These are phyloP conservation scores for Ricinus communis DNA, from an alignment of 345 rosid species.

Conservation along the genomic window DNA sequence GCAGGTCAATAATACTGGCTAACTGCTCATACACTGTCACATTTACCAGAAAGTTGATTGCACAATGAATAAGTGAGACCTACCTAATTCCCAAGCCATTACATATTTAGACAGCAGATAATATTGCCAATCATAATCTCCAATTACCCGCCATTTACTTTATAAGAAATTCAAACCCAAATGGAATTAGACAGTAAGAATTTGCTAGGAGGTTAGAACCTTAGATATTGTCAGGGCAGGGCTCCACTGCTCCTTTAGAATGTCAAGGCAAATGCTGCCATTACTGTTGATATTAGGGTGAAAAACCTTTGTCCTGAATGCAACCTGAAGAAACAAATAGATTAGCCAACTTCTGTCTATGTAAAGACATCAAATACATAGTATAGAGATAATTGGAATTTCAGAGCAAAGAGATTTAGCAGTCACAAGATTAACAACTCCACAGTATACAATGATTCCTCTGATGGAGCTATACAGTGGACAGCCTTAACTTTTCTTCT, in stretches of 20 bases:
- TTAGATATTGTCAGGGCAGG: constrained; percentile 32
- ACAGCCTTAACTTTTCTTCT: not conserved
- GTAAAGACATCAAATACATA: not conserved
- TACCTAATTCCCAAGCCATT: not conserved
- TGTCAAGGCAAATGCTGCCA: constrained; percentile 33
- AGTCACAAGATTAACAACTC: not conserved
- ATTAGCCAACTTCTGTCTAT: not conserved
- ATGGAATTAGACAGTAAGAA: not conserved
- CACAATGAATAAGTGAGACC: not conserved
- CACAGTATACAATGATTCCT: not conserved
- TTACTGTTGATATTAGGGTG: constrained; percentile 30
- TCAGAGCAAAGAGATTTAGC: not conserved
- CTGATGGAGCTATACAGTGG: not conserved
- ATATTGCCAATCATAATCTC: not conserved
- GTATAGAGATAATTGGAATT: not conserved
- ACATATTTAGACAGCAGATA: not conserved
- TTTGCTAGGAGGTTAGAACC: constrained; percentile 9
- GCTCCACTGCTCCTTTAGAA: constrained; percentile 33
- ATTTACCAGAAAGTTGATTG: not conserved
- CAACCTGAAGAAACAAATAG: constrained; percentile 20
- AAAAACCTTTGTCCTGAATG: constrained; percentile 31
- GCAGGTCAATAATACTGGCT: not conserved
- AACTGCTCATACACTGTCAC: not conserved
- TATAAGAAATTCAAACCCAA: not conserved
- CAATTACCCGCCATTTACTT: not conserved